Conservation (phyloP, 305 asterid genomes). For the Fraxinus baroniana region DNA sequence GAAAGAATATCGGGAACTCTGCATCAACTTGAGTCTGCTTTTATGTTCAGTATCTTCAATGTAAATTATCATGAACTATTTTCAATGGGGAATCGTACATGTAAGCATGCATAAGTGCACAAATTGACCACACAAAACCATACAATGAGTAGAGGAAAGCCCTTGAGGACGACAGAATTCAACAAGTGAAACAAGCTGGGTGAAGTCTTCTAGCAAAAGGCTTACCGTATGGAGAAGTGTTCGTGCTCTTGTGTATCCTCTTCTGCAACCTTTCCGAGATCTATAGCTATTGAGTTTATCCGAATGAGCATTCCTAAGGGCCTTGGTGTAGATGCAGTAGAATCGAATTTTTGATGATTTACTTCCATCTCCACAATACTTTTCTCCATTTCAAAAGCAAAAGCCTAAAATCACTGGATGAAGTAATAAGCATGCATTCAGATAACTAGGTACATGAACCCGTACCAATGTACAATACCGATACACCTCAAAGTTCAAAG, state of each 20-base stretch:
- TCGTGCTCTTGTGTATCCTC: constrained; percentile 18
- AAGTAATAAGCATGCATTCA: not conserved
- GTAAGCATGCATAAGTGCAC: not conserved
- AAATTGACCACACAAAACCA: not conserved
- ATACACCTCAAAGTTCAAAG: constrained; percentile 1
- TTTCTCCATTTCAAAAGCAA: constrained; percentile 5
- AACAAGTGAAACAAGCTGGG: not conserved
- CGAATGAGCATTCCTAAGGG: not conserved
- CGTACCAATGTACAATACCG: not conserved
- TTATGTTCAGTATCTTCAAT: not conserved
- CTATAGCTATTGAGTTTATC: constrained; percentile 4
- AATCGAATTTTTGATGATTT: constrained; percentile 13
- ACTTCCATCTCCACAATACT: constrained; percentile 19
- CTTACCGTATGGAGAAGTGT: constrained; percentile 43
- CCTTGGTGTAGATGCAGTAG: constrained; percentile 11
- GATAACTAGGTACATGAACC: constrained; percentile 1
- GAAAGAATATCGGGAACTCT: not conserved
- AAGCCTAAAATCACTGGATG: not conserved
- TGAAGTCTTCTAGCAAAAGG: not conserved
- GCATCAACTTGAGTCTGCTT: not conserved
- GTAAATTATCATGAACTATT: not conserved
- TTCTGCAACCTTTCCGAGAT: constrained; percentile 1
- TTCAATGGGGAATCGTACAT: not conserved
- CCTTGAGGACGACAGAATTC: not conserved
- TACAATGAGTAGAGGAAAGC: not conserved